A percentile compares a stretch with the other conserved stretches of the same genome.
These are phyloP conservation scores for Alternaria triticimaculans DNA, from an alignment of 2,329 filamentous ascomycete species.

Conservation along the genomic window DNA sequence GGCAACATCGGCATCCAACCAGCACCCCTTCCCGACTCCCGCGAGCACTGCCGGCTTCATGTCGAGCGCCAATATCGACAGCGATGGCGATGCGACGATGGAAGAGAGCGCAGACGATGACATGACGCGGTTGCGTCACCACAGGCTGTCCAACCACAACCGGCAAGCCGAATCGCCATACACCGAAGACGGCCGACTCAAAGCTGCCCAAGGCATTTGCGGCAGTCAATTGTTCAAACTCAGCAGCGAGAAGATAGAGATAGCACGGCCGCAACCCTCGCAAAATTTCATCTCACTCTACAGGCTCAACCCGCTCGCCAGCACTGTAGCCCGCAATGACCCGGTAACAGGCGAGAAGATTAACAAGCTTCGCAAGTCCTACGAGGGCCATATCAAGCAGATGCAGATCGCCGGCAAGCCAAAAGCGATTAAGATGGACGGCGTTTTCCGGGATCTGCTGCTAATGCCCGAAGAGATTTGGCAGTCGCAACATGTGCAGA, in stretches of 20 bases:
- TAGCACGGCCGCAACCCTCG: constrained; percentile 62
- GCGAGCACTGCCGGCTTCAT: constrained; percentile 46
- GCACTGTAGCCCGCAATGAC: constrained; percentile 65
- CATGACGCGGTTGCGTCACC: constrained; percentile 35
- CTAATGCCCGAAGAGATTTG: constrained; percentile 52
- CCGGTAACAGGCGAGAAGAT: constrained; percentile 70
- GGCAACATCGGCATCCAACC: constrained; percentile 37
- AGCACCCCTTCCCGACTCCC: constrained; percentile 47
- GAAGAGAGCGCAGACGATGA: constrained; percentile 42
- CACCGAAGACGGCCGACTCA: constrained; percentile 32
- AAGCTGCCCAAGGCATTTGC: constrained; percentile 39
- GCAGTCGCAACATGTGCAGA: constrained; percentile 47
- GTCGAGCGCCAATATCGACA: constrained; percentile 44
- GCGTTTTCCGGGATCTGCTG: constrained; percentile 44
- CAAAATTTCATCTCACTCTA: constrained; percentile 67
- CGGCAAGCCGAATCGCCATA: constrained; percentile 47
- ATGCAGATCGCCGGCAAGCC: constrained; percentile 58
- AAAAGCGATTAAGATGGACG: constrained; percentile 53
- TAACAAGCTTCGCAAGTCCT: constrained; percentile 65
- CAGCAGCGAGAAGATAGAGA: constrained; percentile 44
- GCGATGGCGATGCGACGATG: constrained; percentile 54
- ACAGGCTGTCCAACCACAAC: constrained; percentile 56
- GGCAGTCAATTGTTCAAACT: constrained; percentile 46
- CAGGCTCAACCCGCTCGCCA: constrained; percentile 61
- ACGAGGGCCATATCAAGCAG: constrained; percentile 60